Base-by-base conservation (phyloP, 148 eudicot genomes). In the Pharnaceum exiguum region DNA sequence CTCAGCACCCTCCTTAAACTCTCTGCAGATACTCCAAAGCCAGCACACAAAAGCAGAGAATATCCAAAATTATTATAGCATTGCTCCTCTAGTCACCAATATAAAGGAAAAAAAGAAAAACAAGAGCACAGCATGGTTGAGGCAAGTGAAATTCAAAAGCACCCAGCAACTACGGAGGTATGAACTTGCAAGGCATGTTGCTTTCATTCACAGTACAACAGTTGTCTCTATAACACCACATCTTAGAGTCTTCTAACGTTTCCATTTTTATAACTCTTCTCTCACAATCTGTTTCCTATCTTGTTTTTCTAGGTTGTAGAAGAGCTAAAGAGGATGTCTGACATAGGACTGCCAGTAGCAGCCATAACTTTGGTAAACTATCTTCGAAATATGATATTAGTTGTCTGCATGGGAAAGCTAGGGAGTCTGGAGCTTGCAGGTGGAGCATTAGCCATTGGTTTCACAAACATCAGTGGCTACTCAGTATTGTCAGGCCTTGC, bases 401-500 rank as follows among this genome's bases (percentile, higher is more conserved):
- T 89, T 24, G 71, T 77, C 31, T 89, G 86, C 77, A 79, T 85
- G 82, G 94, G 96, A 48, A 76, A 76, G 72, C 73, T 85, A 37
- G 96, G 96, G 22, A 83, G 82, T 65, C 59, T 80, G 15, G 96
- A 89, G 63, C 87, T 89, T 18, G 96, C 96, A 21, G 94, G 94
- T 7, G 89, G 94, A 16, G 89, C 96, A 60, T 71, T 89, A 59
- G 96, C 96, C 57, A 85, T 89, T 23, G 94, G 96, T 29, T 85
- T 89, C 80, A 75, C 93, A 67, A 89, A 89, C 67, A 89, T 89
- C 50, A 85, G 75, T 7, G 96, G 93, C 47, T 85, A 89, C 79
- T 89, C 96, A 5, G 83, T 89, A 47, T 63, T 89, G 22, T 85
- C 79, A 24, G 96, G 96, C 47, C 78, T 89, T 50, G 86, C 96